A percentile compares a stretch with the other conserved stretches of the same genome.
phyloP scores from a whole-genome alignment of 306 rosid species.

The Fragaria ananassa region DNA sequence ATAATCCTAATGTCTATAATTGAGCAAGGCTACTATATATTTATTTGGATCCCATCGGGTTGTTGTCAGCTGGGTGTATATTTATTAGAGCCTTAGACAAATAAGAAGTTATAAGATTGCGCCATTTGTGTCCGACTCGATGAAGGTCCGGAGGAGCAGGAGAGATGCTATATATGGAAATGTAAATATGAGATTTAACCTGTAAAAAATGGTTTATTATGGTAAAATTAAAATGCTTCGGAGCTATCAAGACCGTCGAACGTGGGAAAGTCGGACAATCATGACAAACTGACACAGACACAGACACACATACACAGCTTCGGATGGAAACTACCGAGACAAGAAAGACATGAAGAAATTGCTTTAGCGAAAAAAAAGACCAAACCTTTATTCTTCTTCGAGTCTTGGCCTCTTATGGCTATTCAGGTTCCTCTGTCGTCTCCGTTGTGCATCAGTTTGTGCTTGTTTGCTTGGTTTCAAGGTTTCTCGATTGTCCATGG shows the following conservation, averaged over 20 bases:
- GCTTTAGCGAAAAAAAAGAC: not conserved
- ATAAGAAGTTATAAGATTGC: not conserved
- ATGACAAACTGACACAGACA: slow-evolving; percentile 9
- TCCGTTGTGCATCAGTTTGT: slow-evolving; percentile 32
- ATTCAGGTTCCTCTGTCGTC: slow-evolving; percentile 36
- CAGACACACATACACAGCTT: not conserved
- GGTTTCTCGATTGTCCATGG: slow-evolving; percentile 36
- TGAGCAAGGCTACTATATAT: no score
- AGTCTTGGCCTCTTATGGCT: slow-evolving; percentile 49
- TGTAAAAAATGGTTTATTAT: no score
- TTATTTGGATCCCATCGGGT: not conserved
- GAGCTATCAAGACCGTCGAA: slow-evolving; percentile 52
- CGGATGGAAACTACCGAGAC: not conserved
- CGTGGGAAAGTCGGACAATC: slow-evolving; percentile 30
- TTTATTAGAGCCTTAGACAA: not conserved
- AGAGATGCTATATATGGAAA: not conserved
- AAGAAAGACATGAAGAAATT: slow-evolving; percentile 4
- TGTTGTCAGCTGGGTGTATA: not conserved
- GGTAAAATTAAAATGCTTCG: not conserved
- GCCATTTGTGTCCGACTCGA: not conserved
- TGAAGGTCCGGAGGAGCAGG: not conserved
- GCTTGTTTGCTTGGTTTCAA: slow-evolving; percentile 38
- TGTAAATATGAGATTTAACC: not conserved
- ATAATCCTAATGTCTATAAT: no score
- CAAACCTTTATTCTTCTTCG: not conserved